Evolutionary conservation across 169 alveolate genomes (phyloP), one percentile per base, ranked within the genome.

Genomic region (Eimeria necatrix): DNA sequence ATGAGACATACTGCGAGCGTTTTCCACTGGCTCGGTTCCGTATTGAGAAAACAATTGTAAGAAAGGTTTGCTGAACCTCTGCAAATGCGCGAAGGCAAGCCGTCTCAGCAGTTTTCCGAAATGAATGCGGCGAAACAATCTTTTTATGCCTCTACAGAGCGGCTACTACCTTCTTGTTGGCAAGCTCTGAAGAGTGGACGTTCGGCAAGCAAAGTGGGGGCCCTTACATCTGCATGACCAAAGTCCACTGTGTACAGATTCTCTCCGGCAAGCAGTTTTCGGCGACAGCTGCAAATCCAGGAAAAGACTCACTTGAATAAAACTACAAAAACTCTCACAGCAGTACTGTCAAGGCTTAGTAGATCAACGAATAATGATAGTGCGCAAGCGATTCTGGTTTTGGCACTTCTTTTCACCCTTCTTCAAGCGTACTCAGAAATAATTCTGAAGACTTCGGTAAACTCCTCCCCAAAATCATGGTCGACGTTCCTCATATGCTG

Each of bases 61-160:
- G 20, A 20, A 78, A 56, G 32, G 87, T 14, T 78, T 46, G 87
- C 87, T 78, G 46, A 78, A 78, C 68, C 87, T 48, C 87, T 78
- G 87, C 87, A 49, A 6, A 74, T 56, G 20, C 68, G 20, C 68
- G 20, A 14, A 14, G 68, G 68, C 68, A 56, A 56, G 20, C 12
- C 12, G 41, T 0, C 41, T 32, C 41, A 32, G 41, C 2, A 32
- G 41, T 32, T 32, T 32, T 32, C 41, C 2, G 41, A 32, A 32
- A 0, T 32, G 41, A 32, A 32, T 32, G 41, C 41, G 41, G 41
- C 41, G 41, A 32, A 32, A 32, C 41, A 32, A 32, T 32, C 41
- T 32, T 32, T 2, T 32, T 32, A 32, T 32, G 41, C 41, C 41
- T 32, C 41, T 32, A 32, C 41, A 32, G 41, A 32, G 41, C 41